Evolutionary conservation across 441 rosid genomes (phyloP).

Genomic region (Corymbia citriodora): DNA sequence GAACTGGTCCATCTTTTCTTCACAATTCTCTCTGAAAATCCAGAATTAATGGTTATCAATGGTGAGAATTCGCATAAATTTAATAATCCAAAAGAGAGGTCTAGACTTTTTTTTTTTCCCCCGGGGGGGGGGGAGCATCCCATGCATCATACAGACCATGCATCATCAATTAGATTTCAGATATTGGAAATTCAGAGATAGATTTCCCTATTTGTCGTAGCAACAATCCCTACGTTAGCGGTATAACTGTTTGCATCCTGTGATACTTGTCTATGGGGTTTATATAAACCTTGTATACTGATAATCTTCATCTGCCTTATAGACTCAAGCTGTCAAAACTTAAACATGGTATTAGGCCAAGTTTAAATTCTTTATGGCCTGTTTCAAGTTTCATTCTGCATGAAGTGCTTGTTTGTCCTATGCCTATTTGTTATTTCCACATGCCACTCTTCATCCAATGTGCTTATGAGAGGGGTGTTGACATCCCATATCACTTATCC

Average conservation of each 20-base stretch:
- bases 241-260: background rate
- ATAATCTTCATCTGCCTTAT: background rate
- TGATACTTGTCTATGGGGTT: background rate
- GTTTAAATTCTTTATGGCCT: background rate
- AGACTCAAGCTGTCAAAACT: background rate
- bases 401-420: background rate
- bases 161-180: background rate
- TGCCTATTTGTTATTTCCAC: background rate
- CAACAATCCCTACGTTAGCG: background rate
- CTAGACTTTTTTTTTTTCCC: background rate
- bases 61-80: background rate
- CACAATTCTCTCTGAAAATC: conserved; percentile 64
- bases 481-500: background rate
- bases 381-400: background rate
- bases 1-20: conserved; percentile 86
- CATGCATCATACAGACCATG: background rate
- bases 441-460: background rate
- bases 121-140: background rate
- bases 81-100: background rate
- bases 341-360: background rate
- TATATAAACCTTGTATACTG: background rate
- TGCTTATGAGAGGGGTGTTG: background rate
- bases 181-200: background rate
- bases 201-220: background rate
- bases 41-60: background rate